These are phyloP conservation scores for Phyllostachys edulis DNA, from an alignment of 176 grass and related monocot species.

Conservation along the genomic window DNA sequence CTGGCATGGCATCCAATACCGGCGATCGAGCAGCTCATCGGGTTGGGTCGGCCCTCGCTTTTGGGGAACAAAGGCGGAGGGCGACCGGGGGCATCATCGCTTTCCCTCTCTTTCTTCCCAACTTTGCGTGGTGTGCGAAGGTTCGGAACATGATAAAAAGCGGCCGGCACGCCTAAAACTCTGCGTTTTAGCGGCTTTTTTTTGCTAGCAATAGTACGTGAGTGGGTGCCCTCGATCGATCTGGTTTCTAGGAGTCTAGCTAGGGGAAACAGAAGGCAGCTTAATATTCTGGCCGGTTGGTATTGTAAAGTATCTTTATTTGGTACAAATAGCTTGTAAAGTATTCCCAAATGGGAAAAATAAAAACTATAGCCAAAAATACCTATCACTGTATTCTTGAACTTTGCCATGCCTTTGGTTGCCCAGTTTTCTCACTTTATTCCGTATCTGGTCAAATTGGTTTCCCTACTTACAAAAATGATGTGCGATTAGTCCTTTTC, in stretches of 20 bases:
- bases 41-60: slow-evolving; percentile 26
- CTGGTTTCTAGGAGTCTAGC: not conserved
- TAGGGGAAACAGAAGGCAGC: not conserved
- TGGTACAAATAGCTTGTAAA: not conserved
- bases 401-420: not conserved
- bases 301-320: not conserved
- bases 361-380: not conserved
- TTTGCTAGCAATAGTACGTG: not conserved
- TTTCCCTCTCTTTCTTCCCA: not conserved
- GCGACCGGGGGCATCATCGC: slow-evolving; percentile 2
- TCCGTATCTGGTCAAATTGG: not conserved
- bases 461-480: not conserved
- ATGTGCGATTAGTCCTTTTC: not conserved
- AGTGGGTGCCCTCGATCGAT: not conserved
- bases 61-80: slow-evolving; percentile 36
- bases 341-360: not conserved
- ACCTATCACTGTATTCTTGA: not conserved
- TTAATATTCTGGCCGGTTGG: not conserved
- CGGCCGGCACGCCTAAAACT: not conserved
- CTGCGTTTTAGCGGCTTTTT: not conserved
- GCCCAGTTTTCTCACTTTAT: not conserved
- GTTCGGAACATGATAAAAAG: slow-evolving; percentile 40
- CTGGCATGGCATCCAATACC: slow-evolving; percentile 1
- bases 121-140: slow-evolving; percentile 49
- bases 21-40: not conserved